A percentile compares a stretch with the other conserved stretches of the same genome.
These are phyloP conservation scores for Eimeria sp. DNA, from an alignment of 169 alveolate species.

Conservation along the genomic window DNA sequence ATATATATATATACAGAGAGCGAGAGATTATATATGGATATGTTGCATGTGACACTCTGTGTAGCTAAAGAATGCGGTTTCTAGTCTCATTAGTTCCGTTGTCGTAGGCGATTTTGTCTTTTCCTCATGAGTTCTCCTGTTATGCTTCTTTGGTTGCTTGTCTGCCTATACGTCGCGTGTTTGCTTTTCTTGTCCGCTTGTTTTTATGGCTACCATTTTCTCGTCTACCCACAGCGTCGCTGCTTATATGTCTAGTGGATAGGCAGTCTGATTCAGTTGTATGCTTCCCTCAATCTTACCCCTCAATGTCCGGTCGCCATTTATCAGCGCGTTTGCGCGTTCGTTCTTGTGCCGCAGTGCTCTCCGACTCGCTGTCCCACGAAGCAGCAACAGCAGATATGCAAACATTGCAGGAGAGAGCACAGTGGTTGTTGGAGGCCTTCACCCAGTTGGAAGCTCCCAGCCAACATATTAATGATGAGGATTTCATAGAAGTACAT, in stretches of 20 bases:
- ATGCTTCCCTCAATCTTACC: background rate
- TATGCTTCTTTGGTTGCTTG: background rate
- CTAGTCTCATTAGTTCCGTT: background rate
- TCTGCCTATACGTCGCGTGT: background rate
- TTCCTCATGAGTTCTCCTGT: background rate
- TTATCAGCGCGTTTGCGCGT: background rate
- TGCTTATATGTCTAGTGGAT: background rate
- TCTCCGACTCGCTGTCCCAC: background rate
- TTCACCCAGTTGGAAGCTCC: slow-evolving; percentile 53
- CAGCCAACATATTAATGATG: background rate
- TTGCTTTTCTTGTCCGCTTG: background rate
- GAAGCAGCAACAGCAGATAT: background rate
- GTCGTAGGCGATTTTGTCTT: background rate
- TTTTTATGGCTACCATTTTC: background rate
- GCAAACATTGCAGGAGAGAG: background rate
- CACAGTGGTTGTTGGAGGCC: slow-evolving; percentile 29
- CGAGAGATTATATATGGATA: too few species aligned
- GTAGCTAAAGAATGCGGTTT: background rate
- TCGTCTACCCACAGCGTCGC: background rate
- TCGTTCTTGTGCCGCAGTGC: background rate
- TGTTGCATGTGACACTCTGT: background rate
- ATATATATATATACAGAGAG: too few species aligned
- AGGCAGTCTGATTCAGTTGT: background rate
- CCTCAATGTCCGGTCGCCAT: background rate
- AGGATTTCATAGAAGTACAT: slow-evolving; percentile 14